A percentile compares a stretch with the other conserved stretches of the same genome.
These are phyloP conservation scores for Botryosphaeria dothidea DNA, from an alignment of 2,329 filamentous ascomycete genomes.

Conservation along the genomic window DNA sequence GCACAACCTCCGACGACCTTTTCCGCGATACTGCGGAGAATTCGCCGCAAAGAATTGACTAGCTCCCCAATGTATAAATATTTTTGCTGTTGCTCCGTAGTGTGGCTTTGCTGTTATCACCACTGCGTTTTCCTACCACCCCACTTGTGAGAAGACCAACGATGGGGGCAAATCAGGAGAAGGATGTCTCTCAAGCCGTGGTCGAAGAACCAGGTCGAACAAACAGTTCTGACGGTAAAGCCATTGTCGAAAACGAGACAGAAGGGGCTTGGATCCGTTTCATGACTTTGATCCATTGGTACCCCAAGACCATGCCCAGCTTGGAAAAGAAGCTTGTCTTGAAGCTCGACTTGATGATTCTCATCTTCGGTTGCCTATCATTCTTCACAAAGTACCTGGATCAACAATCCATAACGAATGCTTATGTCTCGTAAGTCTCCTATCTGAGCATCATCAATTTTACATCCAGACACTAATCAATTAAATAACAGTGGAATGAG, in stretches of 20 bases:
- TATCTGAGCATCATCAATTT: background rate
- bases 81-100: background rate
- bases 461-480: background rate
- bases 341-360: constrained; percentile 41
- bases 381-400: constrained; percentile 46
- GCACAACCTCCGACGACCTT: background rate
- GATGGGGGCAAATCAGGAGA: background rate
- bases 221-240: background rate
- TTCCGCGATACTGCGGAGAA: background rate
- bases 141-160: background rate
- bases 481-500: constrained; percentile 20
- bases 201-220: background rate
- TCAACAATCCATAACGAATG: constrained; percentile 23
- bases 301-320: constrained; percentile 33
- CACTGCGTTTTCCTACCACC: background rate
- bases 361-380: constrained; percentile 42
- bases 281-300: constrained; percentile 30
- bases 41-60: background rate
- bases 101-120: background rate
- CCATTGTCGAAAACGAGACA: background rate
- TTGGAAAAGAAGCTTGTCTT: constrained; percentile 38
- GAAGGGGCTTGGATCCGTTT: constrained; percentile 22
- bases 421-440: constrained; percentile 21
- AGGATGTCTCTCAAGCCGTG: background rate
- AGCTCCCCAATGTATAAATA: background rate